Conservation (phyloP, 23 red algal genomes). For the Pyropia yezoensis region DNA sequence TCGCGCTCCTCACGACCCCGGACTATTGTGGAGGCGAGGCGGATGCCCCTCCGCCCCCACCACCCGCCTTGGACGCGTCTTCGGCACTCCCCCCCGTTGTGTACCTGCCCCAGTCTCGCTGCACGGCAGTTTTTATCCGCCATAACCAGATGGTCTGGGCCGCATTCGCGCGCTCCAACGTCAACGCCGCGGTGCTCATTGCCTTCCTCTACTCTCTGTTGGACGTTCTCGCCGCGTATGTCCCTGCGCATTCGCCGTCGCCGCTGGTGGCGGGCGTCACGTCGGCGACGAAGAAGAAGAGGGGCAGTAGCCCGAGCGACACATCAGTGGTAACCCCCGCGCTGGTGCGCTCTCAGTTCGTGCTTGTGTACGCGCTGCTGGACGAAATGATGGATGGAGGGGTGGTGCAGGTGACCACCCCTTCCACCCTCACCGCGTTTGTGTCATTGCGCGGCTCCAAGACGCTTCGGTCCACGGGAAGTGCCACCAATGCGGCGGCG, state of each 20-base stretch:
- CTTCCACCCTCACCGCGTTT: conserved; percentile 71
- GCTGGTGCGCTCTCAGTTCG: conserved; percentile 83
- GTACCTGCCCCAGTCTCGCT: no score
- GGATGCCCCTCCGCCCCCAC: no score
- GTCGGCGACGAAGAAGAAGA: no score
- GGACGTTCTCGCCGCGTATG: conserved; percentile 79
- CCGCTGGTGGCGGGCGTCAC: conserved; percentile 1
- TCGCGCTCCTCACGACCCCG: no score
- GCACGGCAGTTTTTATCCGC: conserved; percentile 31
- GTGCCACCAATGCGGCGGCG: conserved; percentile 21
- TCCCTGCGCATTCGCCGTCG: conserved; percentile 67
- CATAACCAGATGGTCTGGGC: conserved; percentile 78
- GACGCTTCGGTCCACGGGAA: neutral
- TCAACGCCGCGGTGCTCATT: conserved; percentile 67
- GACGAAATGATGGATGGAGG: conserved; percentile 99
- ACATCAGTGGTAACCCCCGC: no score
- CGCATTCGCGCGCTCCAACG: conserved; percentile 58
- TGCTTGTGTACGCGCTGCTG: conserved; percentile 92
- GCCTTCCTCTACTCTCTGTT: conserved; percentile 80
- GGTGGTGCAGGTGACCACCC: conserved; percentile 82
- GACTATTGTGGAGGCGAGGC: no score
- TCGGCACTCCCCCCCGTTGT: no score
- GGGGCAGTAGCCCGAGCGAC: no score
- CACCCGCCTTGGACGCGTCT: no score
- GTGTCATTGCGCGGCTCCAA: conserved; percentile 47